These are phyloP conservation scores for Claviceps sp. DNA, from an alignment of 2,329 filamentous ascomycete genomes.

Conservation along the genomic window DNA sequence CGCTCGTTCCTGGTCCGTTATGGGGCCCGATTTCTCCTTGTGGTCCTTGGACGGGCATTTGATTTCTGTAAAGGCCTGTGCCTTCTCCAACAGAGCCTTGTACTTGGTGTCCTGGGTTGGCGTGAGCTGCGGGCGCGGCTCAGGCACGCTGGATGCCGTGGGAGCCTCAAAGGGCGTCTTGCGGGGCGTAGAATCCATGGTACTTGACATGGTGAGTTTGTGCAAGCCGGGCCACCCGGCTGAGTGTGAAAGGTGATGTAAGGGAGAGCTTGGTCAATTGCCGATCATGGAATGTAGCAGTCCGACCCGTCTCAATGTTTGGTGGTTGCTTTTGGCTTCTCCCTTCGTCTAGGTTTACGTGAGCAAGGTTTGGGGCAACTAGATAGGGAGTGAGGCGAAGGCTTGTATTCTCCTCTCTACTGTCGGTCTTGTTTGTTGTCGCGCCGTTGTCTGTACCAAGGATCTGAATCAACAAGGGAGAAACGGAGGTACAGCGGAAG, in stretches of 20 bases:
- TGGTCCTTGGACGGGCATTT: slow-evolving; percentile 28
- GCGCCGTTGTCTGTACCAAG: neutral
- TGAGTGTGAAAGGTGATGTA: neutral
- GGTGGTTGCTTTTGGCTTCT: neutral
- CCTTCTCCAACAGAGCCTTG: slow-evolving; percentile 56
- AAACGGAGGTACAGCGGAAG: neutral
- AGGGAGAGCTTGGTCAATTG: neutral
- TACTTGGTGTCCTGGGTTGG: slow-evolving; percentile 74
- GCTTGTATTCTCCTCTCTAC: neutral
- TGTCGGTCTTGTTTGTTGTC: neutral
- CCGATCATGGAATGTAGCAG: neutral
- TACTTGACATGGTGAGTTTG: neutral
- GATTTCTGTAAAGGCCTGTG: slow-evolving; percentile 57
- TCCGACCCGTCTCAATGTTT: neutral
- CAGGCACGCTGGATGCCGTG: slow-evolving; percentile 42
- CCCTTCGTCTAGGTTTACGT: neutral
- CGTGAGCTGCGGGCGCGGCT: slow-evolving; percentile 46
- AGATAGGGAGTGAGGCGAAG: neutral
- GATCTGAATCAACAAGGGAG: neutral
- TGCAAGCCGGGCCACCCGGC: neutral
- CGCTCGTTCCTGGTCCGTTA: slow-evolving; percentile 70
- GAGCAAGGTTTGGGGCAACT: neutral
- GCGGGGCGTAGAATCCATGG: slow-evolving; percentile 11
- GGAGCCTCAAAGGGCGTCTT: slow-evolving; percentile 47
- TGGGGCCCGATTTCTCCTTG: slow-evolving; percentile 45